phyloP scores from a whole-genome alignment of 179 eudicot species.

The Silene coronaria region DNA sequence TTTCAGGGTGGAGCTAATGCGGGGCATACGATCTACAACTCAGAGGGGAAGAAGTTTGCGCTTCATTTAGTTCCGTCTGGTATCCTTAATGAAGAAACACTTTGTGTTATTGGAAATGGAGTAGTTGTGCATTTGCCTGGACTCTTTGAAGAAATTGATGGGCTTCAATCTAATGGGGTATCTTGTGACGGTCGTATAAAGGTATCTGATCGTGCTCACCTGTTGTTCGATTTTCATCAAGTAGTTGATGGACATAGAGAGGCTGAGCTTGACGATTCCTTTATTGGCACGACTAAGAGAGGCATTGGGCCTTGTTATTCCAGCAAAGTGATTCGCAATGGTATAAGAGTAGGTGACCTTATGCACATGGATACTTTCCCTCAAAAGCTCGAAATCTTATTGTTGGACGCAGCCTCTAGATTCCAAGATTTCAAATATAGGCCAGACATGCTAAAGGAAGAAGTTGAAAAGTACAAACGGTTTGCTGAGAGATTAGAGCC shows the following conservation, averaged over 20 bases:
- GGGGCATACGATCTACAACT: constrained; percentile 89
- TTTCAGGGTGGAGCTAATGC: constrained; percentile 97
- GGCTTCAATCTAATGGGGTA: constrained; percentile 84
- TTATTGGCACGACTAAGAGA: constrained; percentile 92
- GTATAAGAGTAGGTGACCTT: constrained; percentile 81
- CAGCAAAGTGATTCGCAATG: constrained; percentile 89
- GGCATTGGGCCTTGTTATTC: constrained; percentile 95
- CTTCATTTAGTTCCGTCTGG: constrained; percentile 98
- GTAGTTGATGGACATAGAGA: constrained; percentile 85
- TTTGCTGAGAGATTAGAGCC: constrained; percentile 94
- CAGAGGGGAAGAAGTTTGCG: constrained; percentile 96
- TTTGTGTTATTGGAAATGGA: constrained; percentile 91
- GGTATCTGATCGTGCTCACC: constrained; percentile 93
- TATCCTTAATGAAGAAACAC: constrained; percentile 78
- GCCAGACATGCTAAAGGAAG: constrained; percentile 61
- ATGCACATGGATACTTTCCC: constrained; percentile 95
- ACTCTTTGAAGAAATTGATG: constrained; percentile 77
- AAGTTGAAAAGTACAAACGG: constrained; percentile 77
- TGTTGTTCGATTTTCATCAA: constrained; percentile 91
- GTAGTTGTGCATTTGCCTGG: constrained; percentile 94
- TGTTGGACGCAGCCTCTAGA: constrained; percentile 76
- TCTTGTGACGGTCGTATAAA: constrained; percentile 77
- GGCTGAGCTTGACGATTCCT: constrained; percentile 82
- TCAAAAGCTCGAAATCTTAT: constrained; percentile 70
- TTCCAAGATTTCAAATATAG: constrained; percentile 62